A percentile compares a stretch with the other conserved stretches of the same genome.
phyloP scores from a whole-genome alignment of 192 early-diverging fungal genomes.

The Geosiphon pyriformis region DNA sequence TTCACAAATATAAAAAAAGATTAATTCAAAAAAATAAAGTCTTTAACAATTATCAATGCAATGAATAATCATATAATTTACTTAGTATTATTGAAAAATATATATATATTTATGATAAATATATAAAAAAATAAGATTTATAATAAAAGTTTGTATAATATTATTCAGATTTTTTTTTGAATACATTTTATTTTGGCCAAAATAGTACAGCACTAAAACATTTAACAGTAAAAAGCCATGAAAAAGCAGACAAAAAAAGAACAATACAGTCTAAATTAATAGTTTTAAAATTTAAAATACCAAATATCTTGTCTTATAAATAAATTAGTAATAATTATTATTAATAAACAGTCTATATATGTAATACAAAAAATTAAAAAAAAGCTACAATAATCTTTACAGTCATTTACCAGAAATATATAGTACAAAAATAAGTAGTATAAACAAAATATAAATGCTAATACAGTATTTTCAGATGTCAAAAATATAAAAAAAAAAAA shows the following conservation, averaged over 20 bases:
- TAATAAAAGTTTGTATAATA: not conserved
- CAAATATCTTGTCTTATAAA: not conserved
- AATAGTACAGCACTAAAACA: not conserved
- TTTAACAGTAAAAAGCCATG: not conserved
- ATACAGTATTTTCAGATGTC: not conserved
- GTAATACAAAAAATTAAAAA: constrained; percentile 1
- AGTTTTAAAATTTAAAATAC: no score
- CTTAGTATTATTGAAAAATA: not conserved
- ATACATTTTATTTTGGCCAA: not conserved
- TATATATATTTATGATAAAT: constrained; percentile 3
- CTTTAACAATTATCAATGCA: not conserved
- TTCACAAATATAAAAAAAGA: not conserved
- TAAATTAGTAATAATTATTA: not conserved
- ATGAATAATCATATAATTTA: not conserved
- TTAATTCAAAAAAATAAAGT: not conserved
- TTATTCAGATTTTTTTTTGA: not conserved
- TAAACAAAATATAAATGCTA: not conserved
- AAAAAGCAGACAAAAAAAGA: not conserved
- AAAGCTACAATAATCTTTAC: not conserved
- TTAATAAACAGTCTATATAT: not conserved
- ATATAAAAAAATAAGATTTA: not conserved
- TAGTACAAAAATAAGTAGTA: not conserved
- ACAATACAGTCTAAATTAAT: not conserved
- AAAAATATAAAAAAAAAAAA: not conserved
- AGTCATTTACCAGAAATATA: not conserved